Evolutionary conservation across 1,284 basidiomycete genomes (phyloP).

Genomic region (Malassezia caprae): DNA sequence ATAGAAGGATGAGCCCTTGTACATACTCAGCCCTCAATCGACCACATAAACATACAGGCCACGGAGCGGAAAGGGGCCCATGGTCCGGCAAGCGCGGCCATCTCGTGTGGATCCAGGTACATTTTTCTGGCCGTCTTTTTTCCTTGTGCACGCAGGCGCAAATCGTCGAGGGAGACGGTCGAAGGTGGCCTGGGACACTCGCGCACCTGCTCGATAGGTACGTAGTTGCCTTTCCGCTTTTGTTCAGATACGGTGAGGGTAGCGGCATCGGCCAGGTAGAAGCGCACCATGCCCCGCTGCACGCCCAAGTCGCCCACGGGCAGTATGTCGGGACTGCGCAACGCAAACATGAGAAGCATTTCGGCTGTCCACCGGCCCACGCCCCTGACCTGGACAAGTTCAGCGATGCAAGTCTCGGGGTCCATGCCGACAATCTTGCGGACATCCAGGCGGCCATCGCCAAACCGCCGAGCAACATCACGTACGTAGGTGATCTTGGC

Average conservation of each 20-base stretch:
- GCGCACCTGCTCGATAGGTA: not conserved
- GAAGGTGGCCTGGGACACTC: conserved; percentile 16
- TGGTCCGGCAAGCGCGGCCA: conserved; percentile 29
- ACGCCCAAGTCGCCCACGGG: conserved; percentile 43
- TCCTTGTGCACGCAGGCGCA: conserved; percentile 29
- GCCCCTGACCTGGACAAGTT: conserved; percentile 38
- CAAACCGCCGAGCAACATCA: conserved; percentile 36
- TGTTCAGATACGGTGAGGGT: conserved; percentile 26
- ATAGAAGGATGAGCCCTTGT: not conserved
- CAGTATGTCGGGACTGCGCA: conserved; percentile 38
- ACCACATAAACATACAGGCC: conserved; percentile 41
- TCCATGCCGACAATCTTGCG: conserved; percentile 28
- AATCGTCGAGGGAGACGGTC: conserved; percentile 14
- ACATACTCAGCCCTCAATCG: conserved; percentile 22
- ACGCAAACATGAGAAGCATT: conserved; percentile 46
- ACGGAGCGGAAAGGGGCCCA: conserved; percentile 42
- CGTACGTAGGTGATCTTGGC: conserved; percentile 42
- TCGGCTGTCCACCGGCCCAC: conserved; percentile 46
- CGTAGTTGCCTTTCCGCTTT: conserved; percentile 22
- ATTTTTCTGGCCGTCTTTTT: conserved; percentile 41
- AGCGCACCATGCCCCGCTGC: conserved; percentile 40
- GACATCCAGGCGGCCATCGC: conserved; percentile 36
- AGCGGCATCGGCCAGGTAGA: conserved; percentile 28
- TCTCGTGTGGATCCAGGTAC: conserved; percentile 40
- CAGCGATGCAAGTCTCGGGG: conserved; percentile 33